phyloP scores from a whole-genome alignment of 1,139 yeast genomes.

The Yamadazyma taylorii region DNA sequence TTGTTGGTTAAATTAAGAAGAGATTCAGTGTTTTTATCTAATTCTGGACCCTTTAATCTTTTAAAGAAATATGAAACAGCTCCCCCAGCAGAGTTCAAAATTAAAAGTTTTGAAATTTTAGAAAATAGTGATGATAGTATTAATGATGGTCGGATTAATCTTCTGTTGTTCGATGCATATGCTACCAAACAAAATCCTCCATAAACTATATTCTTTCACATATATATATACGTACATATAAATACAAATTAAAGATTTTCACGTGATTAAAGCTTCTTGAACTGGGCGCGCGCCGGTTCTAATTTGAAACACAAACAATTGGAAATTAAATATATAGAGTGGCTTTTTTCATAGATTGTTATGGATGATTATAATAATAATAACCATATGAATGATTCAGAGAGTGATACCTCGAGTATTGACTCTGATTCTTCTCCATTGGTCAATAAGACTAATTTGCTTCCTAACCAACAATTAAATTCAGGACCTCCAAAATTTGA shows the following conservation, averaged over 20 bases:
- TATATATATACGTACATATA: too few relatives aligned
- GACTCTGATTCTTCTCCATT: conserved; percentile 12
- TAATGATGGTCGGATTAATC: conserved; percentile 69
- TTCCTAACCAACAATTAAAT: background rate
- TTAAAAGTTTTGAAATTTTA: conserved; percentile 59
- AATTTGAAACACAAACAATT: background rate
- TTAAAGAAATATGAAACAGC: conserved; percentile 13
- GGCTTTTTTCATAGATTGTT: background rate
- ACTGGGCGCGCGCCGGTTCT: background rate
- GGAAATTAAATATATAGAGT: background rate
- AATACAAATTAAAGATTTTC: background rate
- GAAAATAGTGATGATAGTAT: conserved; percentile 63
- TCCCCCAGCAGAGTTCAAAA: conserved; percentile 22
- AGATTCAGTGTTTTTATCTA: conserved; percentile 19
- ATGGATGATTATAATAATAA: too few relatives aligned
- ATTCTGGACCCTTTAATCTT: conserved; percentile 18
- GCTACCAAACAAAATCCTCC: conserved; percentile 69
- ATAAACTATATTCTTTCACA: conserved; percentile 14
- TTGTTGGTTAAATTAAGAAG: conserved; percentile 20
- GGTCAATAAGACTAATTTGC: conserved; percentile 4
- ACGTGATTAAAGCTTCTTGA: background rate
- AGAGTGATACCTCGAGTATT: conserved; percentile 10
- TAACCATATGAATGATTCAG: conserved; percentile 2
- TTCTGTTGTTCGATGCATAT: conserved; percentile 74
- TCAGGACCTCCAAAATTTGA: background rate